A percentile compares a stretch with the other conserved stretches of the same genome.
These are phyloP conservation scores for Ascochyta clinopodiicola DNA, from an alignment of 2,329 filamentous ascomycete species.

Conservation along the genomic window DNA sequence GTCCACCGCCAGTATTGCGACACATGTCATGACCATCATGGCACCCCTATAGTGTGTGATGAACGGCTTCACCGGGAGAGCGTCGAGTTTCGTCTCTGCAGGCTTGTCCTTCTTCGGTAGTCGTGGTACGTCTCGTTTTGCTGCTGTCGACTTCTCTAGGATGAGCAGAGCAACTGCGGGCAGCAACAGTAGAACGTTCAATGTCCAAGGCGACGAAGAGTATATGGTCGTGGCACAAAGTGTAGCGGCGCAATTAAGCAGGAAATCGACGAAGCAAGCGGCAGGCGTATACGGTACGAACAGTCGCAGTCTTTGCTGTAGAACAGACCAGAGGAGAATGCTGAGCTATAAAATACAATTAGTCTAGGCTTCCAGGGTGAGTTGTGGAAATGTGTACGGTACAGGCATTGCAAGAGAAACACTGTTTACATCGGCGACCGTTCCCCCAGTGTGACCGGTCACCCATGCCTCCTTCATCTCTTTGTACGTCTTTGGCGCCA, in stretches of 20 bases:
- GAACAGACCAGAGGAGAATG: constrained; percentile 83
- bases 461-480: constrained; percentile 94
- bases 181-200: constrained; percentile 75
- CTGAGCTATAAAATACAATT: constrained; percentile 66
- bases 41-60: constrained; percentile 88
- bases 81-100: constrained; percentile 47
- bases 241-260: constrained; percentile 83
- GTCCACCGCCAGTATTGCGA: constrained; percentile 95
- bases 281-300: constrained; percentile 77
- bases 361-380: constrained; percentile 26
- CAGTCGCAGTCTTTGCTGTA: constrained; percentile 83
- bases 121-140: constrained; percentile 25
- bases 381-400: constrained; percentile 41
- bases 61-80: constrained; percentile 85
- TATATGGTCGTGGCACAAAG: constrained; percentile 89
- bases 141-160: constrained; percentile 35
- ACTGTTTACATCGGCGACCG: constrained; percentile 82
- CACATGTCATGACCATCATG: constrained; percentile 89
- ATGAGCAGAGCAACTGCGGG: constrained; percentile 71
- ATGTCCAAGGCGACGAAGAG: constrained; percentile 72
- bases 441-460: constrained; percentile 84
- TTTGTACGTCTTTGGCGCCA: constrained; percentile 72
- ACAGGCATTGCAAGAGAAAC: constrained; percentile 88
- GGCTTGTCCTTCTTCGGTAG: constrained; percentile 30
- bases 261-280: constrained; percentile 78